Base-by-base conservation (phyloP, 225 moss, liverwort and hornwort species). In the Sphagnum contortum region DNA sequence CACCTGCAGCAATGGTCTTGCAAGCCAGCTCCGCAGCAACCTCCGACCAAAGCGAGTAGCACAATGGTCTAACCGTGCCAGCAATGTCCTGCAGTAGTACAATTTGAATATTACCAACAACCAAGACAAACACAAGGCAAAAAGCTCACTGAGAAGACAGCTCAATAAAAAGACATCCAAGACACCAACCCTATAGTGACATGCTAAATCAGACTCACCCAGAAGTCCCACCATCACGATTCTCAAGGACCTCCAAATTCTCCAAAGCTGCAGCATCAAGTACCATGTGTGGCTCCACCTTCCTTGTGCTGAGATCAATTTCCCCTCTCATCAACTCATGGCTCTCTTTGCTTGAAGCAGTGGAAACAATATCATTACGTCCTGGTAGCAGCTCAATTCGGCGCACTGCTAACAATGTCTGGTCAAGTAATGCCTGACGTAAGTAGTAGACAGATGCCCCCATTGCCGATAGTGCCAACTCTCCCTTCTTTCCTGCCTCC, bases 201-300 rank as follows among this genome's bases (percentile, higher is more conserved):
- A 44, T 29, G 65, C 50, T 70, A 59, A 57, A 68, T 60, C 54
- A n/a, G 70, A 66, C 81, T 83, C 67, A 98, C 98, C 98, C 93
- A 63, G 77, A 55, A 13, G 82, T 80, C 47, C 93, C 98, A 79
- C 92, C 91, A 66, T 93, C 80, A 69, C 65, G 68, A 71, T 93
- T 98, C 70, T 98, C 98, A 66, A 93, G 70, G 57, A 98, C 73
- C 80, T 98, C 98, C 77, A 98, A 72, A 57, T 93, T 98, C 71
- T 89, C 93, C 64, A 98, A 64, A 44, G 93, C 93, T 61, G 98
- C 89, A 73, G 91, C 83, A 76, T 98, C 98, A 74, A 98, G 70
- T 57, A 86, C 48, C 98, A 98, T 86, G 72, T 89, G 67, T 47
- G 91, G 87, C 74, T 91, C 78, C 61, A 74, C 48, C 47, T 65